Evolutionary conservation across 1,139 yeast genomes (phyloP), one percentile per base, ranked within the genome.

Genomic region (Pichia sp.): DNA sequence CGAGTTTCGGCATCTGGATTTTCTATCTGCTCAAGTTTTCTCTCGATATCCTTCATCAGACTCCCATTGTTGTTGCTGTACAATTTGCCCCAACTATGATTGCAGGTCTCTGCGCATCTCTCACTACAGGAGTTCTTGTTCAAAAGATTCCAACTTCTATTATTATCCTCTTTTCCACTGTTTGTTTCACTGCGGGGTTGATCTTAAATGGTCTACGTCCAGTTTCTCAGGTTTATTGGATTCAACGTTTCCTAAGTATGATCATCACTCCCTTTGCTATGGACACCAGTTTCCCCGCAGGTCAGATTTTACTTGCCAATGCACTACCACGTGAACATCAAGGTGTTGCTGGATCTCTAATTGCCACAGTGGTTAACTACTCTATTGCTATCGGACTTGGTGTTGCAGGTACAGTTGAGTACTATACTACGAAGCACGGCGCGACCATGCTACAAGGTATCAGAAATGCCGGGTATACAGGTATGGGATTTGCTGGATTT

Each of bases 241-340:
- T 67, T 3, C 74, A 70, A 39, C 63, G 67, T 31, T 74, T 77
- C 45, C 67, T 73, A 3, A 57, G 73, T 3, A 44, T 61, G 25
- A 31, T 73, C 3, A 46, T 76, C n/a, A 64, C 63, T 21, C 69
- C 77, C 0, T 66, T 69, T 46, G 84, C 80, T 0, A 74, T 77
- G 79, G 84, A 77, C 51, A 66, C 72, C 62, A 72, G 78, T 34
- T 77, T 76, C 53, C 84, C 85, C 0, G 73, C 83, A 0, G 79
- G 72, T 2, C 66, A 75, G 9, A 62, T 77, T 37, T 59, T 76
- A 27, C 56, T 77, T 24, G 63, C 73, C 26, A 59, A 67, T 32
- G 57, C 64, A n/a, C 62, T 77, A 22, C 80, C 82, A 0, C 55
- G 60, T 30, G 57, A 66, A 17, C 67, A 71, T 41, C 85, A 78